Base-by-base conservation (phyloP, 768 basidiomycete species). In the Boletus huronensis region DNA sequence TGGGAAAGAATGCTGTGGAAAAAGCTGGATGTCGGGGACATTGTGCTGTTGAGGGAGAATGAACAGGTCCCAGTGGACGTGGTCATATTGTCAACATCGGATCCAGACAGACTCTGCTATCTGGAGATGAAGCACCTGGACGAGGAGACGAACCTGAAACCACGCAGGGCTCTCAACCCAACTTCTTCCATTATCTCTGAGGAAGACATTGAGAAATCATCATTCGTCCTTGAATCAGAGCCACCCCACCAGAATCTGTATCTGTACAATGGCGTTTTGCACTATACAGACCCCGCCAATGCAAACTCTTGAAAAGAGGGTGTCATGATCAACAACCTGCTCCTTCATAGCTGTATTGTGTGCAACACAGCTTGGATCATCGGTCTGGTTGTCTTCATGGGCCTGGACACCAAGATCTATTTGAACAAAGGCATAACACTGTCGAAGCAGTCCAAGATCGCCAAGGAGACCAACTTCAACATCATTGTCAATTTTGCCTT, bases 1-100 rank as follows among this genome's bases (percentile, higher is more conserved):
- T 98, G 96, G 96, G 94, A 98, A 66, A 78, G 96, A 52, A 98
- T 96, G 14, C 75, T 98, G 2, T 98, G 96, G 96, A 98, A 98
- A 79, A 98, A 98, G 77, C 79, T 98, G 41, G 94, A 97, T 67
- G 94, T 98, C 11, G 96, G 96, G n/a, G 96, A 98, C 66, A 73
- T 98, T 21, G 91, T 98, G 29, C 75, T 98, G 8, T 76, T 98
- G 32, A 77, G 88, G 54, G 93, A 98, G 60, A 90, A 98, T 70
- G 96, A 98, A 47, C 96, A 97, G 72, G 88, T 98, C 13, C 96
- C 96, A 0, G 96, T 95, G 8, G 96, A 99, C 65, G 88, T 98
- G 59, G 80, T 95, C 57, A 90, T 99, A 1, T 81, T 98, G 6
- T 85, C 93, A 9, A 95, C 95, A 0, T 94, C 92, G 8, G 93